phyloP scores from a whole-genome alignment of 2,329 filamentous ascomycete species.

The Exophiala phaeomuriformis region DNA sequence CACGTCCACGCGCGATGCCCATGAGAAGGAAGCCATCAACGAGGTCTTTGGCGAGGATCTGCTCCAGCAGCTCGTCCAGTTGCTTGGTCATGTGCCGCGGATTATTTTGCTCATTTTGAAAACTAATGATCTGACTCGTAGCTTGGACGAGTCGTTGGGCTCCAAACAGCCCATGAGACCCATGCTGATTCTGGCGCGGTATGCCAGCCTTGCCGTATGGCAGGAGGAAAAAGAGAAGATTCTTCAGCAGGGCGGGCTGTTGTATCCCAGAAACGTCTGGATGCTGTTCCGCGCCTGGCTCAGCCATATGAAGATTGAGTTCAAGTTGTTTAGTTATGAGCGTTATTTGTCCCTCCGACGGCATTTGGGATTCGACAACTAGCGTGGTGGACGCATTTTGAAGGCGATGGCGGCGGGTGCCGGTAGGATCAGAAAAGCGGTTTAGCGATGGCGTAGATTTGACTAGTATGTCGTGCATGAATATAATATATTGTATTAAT shows the following conservation, averaged over 20 bases:
- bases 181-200: constrained; percentile 58
- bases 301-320: constrained; percentile 49
- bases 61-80: constrained; percentile 76
- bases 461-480: no score
- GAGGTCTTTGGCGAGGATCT: constrained; percentile 79
- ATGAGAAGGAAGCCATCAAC: constrained; percentile 82
- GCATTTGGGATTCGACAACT: constrained; percentile 39
- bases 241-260: constrained; percentile 42
- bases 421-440: neutral
- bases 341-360: constrained; percentile 47
- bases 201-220: constrained; percentile 56
- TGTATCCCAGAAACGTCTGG: constrained; percentile 48
- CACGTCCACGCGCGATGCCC: constrained; percentile 52
- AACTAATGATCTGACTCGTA: constrained; percentile 92
- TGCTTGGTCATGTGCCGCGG: constrained; percentile 80
- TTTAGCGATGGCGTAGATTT: no score
- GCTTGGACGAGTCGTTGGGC: constrained; percentile 72
- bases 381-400: neutral
- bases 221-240: constrained; percentile 52
- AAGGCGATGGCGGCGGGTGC: neutral
- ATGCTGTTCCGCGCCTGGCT: constrained; percentile 47
- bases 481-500: no score
- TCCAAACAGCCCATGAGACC: constrained; percentile 53
- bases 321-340: constrained; percentile 55
- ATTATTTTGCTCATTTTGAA: constrained; percentile 94